Evolutionary conservation across 192 early-diverging fungal species (phyloP), one percentile per base, ranked within the genome.

Genomic region (Phlyctochytrium planicorne): DNA sequence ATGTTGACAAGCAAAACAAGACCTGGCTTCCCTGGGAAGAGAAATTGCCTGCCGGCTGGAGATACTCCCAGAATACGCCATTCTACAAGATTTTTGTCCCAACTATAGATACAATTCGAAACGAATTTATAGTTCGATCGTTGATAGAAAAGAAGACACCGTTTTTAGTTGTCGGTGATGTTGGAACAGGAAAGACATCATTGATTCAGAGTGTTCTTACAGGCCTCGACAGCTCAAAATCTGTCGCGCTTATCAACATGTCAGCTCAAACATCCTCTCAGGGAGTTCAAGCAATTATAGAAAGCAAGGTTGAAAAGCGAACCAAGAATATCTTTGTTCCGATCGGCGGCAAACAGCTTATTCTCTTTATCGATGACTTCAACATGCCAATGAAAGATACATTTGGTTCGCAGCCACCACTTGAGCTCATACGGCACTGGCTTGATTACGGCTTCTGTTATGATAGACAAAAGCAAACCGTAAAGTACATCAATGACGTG

Each of bases 21-120:
- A 59, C 59, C 1, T 83, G 82, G 77, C 68, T 62, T 6, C 70
- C 84, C 25, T 87, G 84, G 84, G 84, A 87, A 57, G 83, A 87
- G 53, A 84, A 80, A 40, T 66, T 87, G 12, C 77, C 78, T 3
- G 57, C 62, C 23, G 78, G 74, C 10, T 84, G 83, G 83, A 57
- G 83, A 35, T 84, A 84, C 34, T 14, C 60, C 2, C 73, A 78
- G 1, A 68, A 47, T 2, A 75, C 67, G 24, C 83, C 84, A 4
- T 87, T 80, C 52, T 87, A 84, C 73, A 82, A 87, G 65, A 87
- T 87, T 52, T 82, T 86, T 67, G 84, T 87, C 16, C 84, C 84
- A n/a, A 87, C 84, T 2, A 68, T 86, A 6, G 84, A 87, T 68
- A 86, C 84, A 0, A 68, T 87, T 52, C 71, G 83, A 32, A 84